Conservation (phyloP, 1,139 yeast species). For the Eremothecium gossypii region DNA sequence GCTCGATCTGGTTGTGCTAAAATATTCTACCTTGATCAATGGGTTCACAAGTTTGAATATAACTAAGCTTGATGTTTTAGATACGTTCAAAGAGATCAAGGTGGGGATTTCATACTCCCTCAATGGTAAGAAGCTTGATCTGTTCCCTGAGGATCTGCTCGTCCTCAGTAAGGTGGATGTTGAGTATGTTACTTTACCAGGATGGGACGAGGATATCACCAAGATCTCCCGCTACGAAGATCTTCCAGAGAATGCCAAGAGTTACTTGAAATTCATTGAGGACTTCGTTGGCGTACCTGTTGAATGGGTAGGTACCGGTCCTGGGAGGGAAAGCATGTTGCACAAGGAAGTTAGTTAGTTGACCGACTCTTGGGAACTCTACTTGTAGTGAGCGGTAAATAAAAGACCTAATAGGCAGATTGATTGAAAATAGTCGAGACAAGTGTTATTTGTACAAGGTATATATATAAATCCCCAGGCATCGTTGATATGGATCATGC, state of each 20-base stretch:
- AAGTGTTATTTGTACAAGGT: not conserved
- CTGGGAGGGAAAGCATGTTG: conserved; percentile 84
- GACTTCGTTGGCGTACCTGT: conserved; percentile 74
- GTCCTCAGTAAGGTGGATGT: conserved; percentile 83
- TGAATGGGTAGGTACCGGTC: conserved; percentile 98
- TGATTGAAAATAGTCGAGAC: not conserved
- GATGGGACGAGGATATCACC: conserved; percentile 87
- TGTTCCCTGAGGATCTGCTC: conserved; percentile 88
- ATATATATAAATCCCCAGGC: not conserved
- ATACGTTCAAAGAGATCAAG: conserved; percentile 76
- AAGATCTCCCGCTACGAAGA: conserved; percentile 58
- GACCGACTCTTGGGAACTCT: not conserved
- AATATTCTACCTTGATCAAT: conserved; percentile 81
- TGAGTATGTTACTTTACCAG: conserved; percentile 81
- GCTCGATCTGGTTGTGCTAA: conserved; percentile 92
- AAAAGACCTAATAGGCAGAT: not conserved
- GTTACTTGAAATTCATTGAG: conserved; percentile 76
- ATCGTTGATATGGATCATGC: not conserved
- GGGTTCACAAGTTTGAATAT: conserved; percentile 92
- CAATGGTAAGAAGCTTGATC: conserved; percentile 61
- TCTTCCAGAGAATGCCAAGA: conserved; percentile 80
- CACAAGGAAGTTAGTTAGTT: conserved; percentile 20
- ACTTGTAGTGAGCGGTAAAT: not conserved
- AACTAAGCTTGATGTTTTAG: conserved; percentile 91
- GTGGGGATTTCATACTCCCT: conserved; percentile 75